Percentiles rank a stretch among this genome's conserved stretches.
These are phyloP conservation scores for Podospora tetraspora DNA, from an alignment of 495 filamentous ascomycete species.

Conservation along the genomic window DNA sequence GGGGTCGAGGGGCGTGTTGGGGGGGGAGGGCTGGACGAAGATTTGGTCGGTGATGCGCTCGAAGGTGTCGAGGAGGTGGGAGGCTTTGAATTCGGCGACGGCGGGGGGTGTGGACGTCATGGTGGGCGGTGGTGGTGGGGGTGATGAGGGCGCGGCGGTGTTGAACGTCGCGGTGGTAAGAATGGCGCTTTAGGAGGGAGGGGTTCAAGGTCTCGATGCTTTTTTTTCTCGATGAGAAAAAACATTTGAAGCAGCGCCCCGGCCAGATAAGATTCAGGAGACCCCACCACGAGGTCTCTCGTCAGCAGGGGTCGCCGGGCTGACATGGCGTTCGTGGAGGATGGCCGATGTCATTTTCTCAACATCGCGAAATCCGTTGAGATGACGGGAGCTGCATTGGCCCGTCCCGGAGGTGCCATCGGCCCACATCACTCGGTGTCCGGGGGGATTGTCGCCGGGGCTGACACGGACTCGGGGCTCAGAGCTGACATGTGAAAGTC, in stretches of 20 bases:
- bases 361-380: not conserved
- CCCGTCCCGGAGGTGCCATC: not conserved
- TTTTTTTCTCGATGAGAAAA: not conserved
- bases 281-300: not conserved
- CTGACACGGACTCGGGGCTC: not conserved
- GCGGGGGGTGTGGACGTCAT: not conserved
- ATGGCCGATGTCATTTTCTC: not conserved
- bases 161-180: not conserved
- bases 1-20: conserved; percentile 11
- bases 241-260: not conserved
- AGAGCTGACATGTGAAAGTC: not conserved
- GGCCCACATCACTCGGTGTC: not conserved
- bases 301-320: not conserved
- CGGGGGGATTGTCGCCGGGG: not conserved
- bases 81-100: not conserved
- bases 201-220: not conserved
- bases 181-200: not conserved
- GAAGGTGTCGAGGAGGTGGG: conserved; percentile 29
- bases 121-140: conserved; percentile 13
- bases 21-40: conserved; percentile 10
- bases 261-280: not conserved
- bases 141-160: not conserved
- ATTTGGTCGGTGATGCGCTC: conserved; percentile 32
- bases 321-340: not conserved
- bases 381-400: not conserved